Percentiles rank a stretch among this genome's conserved stretches.
Evolutionary conservation across 208 protist genomes (phyloP).

Genomic region (Endotrypanum monterogeii): DNA sequence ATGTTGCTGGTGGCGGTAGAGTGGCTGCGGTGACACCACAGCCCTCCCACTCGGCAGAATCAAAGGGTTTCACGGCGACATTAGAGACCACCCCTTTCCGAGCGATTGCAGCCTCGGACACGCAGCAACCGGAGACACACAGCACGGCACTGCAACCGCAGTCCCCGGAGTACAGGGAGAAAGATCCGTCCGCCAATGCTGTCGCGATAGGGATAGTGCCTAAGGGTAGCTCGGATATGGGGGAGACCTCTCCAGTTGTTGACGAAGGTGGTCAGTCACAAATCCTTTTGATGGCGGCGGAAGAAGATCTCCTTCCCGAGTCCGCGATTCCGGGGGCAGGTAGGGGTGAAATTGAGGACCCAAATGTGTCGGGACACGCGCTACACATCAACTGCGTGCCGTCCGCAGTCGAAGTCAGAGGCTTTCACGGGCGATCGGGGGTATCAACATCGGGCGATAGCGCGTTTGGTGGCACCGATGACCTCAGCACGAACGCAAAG

Average conservation of each 20-base stretch:
- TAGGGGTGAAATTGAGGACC: slow-evolving; percentile 19
- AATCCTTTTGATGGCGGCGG: not conserved
- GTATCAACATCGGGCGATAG: not conserved
- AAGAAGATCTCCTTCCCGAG: not conserved
- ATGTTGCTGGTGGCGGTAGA: not conserved
- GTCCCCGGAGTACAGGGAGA: not conserved
- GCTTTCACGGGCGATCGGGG: not conserved
- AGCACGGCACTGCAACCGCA: not conserved
- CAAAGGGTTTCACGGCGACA: not conserved
- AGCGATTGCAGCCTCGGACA: not conserved
- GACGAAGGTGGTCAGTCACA: not conserved
- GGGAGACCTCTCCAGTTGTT: not conserved
- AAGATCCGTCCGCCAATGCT: too few relatives aligned
- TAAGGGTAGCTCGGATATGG: not conserved
- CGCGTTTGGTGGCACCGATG: not conserved
- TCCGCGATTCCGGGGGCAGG: slow-evolving; percentile 1
- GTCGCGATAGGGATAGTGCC: not conserved
- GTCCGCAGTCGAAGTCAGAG: not conserved
- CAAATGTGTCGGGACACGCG: slow-evolving; percentile 20
- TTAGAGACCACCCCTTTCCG: not conserved
- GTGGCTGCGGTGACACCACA: not conserved
- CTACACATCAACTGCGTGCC: slow-evolving; percentile 10
- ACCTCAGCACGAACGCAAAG: not conserved
- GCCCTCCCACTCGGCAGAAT: not conserved
- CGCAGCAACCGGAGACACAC: too few relatives aligned